Evolutionary conservation across 371 early-diverging fungal species (phyloP).

Genomic region (Mortierella sp.): DNA sequence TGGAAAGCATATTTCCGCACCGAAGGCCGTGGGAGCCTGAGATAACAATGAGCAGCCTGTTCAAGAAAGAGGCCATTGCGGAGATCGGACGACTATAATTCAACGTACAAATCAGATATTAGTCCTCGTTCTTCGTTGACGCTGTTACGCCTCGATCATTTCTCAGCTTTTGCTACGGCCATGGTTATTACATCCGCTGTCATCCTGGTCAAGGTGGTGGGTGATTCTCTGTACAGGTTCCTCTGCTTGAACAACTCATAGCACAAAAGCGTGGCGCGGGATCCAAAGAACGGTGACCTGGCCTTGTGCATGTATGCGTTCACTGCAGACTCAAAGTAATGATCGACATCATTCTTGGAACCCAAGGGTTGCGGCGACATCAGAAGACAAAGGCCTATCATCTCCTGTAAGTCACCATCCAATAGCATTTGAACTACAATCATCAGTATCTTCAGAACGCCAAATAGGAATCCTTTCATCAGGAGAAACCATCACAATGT

Average conservation of each 20-base stretch:
- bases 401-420: slow-evolving; percentile 67
- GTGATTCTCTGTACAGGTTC: slow-evolving; percentile 76
- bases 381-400: slow-evolving; percentile 88
- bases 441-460: no score
- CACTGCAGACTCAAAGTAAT: slow-evolving; percentile 83
- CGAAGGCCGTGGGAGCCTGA: slow-evolving; percentile 69
- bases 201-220: slow-evolving; percentile 75
- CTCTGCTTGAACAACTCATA: slow-evolving; percentile 83
- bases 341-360: slow-evolving; percentile 76
- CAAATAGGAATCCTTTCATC: no score
- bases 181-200: slow-evolving; percentile 71
- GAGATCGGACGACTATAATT: slow-evolving; percentile 69
- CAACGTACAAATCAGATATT: not conserved
- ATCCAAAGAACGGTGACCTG: slow-evolving; percentile 72
- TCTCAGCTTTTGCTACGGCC: not conserved
- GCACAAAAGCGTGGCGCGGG: slow-evolving; percentile 80
- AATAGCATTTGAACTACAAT: slow-evolving; percentile 15
- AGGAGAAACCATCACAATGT: no score
- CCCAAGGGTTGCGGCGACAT: slow-evolving; percentile 71
- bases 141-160: no score
- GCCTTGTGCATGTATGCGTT: slow-evolving; percentile 74
- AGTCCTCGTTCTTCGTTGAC: no score
- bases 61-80: slow-evolving; percentile 86
- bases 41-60: slow-evolving; percentile 87
- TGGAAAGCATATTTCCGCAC: slow-evolving; percentile 90